phyloP scores from a whole-genome alignment of 2,329 filamentous ascomycete genomes.

The Rhynchosporium graminicola region DNA sequence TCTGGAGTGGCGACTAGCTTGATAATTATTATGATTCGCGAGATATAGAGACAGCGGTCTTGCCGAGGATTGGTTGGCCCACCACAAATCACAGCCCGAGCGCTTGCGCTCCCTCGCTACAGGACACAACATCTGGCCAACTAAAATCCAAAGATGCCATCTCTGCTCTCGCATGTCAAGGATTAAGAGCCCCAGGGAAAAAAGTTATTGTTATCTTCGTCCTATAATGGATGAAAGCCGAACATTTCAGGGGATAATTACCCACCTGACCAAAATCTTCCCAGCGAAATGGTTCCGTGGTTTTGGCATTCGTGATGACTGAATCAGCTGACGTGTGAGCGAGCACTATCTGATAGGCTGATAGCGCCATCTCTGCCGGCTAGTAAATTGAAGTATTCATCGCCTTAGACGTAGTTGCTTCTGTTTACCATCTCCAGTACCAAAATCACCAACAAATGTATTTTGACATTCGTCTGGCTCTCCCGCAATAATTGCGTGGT shows the following conservation, averaged over 20 bases:
- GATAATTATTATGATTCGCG: not conserved
- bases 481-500: too few relatives aligned
- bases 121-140: conserved; percentile 4
- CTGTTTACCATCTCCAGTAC: too few relatives aligned
- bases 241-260: not conserved
- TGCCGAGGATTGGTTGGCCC: conserved; percentile 2
- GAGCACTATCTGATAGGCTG: not conserved
- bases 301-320: too few relatives aligned
- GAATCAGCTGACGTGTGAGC: not conserved
- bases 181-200: conserved; percentile 4
- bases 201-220: conserved; percentile 9
- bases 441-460: too few relatives aligned
- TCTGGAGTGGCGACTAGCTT: conserved; percentile 1
- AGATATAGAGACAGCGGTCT: not conserved
- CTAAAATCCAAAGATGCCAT: conserved; percentile 2
- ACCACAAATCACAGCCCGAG: conserved; percentile 10
- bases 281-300: too few relatives aligned
- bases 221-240: conserved; percentile 4
- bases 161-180: not conserved
- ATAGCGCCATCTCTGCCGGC: too few relatives aligned
- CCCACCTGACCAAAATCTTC: not conserved
- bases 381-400: too few relatives aligned
- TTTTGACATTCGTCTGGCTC: too few relatives aligned
- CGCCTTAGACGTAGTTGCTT: too few relatives aligned
- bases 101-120: conserved; percentile 11